phyloP scores from a whole-genome alignment of 176 grass and related monocot species.

The Phyllostachys edulis region DNA sequence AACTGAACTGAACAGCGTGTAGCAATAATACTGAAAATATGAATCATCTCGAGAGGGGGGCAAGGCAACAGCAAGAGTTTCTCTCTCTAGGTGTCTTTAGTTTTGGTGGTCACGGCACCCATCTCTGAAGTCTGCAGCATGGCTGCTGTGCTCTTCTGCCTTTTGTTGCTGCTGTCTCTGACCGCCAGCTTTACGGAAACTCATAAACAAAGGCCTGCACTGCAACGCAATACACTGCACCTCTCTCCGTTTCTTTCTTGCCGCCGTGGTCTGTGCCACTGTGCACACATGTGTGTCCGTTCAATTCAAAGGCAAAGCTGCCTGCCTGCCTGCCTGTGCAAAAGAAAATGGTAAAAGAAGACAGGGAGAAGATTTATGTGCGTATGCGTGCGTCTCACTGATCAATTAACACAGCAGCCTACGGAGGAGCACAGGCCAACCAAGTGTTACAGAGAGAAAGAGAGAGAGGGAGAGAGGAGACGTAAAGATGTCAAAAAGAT shows the following conservation, averaged over 20 bases:
- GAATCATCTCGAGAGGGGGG: not conserved
- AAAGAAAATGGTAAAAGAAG: conserved; percentile 34
- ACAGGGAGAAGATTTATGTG: conserved; percentile 32
- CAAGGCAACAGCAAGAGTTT: not conserved
- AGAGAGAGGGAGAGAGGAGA: not conserved
- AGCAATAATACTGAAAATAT: not conserved
- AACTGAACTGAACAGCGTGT: not conserved
- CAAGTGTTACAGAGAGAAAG: not conserved
- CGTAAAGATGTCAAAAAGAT: conserved; percentile 29
- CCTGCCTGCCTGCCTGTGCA: not conserved
- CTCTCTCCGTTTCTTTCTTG: no score
- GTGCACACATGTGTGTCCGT: conserved; percentile 31
- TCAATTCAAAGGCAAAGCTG: conserved; percentile 32
- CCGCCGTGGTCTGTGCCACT: not conserved
- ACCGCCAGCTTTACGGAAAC: conserved; percentile 73
- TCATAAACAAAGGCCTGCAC: conserved; percentile 57
- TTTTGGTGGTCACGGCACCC: conserved; percentile 15
- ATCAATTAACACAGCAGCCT: not conserved
- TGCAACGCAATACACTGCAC: not conserved
- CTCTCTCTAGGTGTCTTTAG: conserved; percentile 24
- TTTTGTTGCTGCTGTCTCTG: conserved; percentile 69
- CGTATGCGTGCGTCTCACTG: conserved; percentile 28
- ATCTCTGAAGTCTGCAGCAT: conserved; percentile 55
- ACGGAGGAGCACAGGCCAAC: not conserved
- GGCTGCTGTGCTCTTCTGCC: conserved; percentile 71